Evolutionary conservation across 2,329 filamentous ascomycete species (phyloP), one percentile per base, ranked within the genome.

Genomic region (Thielaviopsis cerberus): DNA sequence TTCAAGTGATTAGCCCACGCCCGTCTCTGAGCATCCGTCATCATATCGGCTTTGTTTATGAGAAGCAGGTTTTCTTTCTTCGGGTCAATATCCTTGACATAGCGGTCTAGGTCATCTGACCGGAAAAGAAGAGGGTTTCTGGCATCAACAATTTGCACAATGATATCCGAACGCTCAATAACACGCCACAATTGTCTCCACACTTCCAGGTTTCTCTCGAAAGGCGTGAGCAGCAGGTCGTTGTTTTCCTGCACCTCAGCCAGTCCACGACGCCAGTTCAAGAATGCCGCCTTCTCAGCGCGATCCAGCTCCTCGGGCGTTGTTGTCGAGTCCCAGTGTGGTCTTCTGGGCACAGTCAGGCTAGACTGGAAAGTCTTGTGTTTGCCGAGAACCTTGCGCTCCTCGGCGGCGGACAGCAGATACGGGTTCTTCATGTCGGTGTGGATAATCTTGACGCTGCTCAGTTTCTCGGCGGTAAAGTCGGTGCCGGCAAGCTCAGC

Each of bases 11-110:
- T 80, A 2, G 90, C 90, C 92, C 92, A 98, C 0, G 77, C 75
- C 63, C 78, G 78, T 63, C 92, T 77, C 72, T 98, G 94, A 65
- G 81, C 81, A 53, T 82, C 70, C 1, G 90, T 94, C 87, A 98
- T 90, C 92, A 98, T 96, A 72, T 98, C 92, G 52, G 92, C 90
- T 76, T 98, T 98, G 76, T 98, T 98, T 67, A 98, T 91, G 58
- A 98, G 75, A 58, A 98, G 70, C 66, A 98, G 67, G 69, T 97
- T 98, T 68, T 89, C 80, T 75, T 98, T 97, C 68, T 81, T 83
- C 1, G 82, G 72, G 65, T 94, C 86, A 25, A 97, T 85, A 64
- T 94, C 88, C 72, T 95, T 94, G 65, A 98, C 92, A 64, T 98
- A 98, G 63, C 75, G 77, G 67, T 97, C 92, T 61, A 98, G 72